Percentiles rank a stretch among this genome's conserved stretches.
Conservation (phyloP, 306 rosid species). For the Arachis stenosperma region DNA sequence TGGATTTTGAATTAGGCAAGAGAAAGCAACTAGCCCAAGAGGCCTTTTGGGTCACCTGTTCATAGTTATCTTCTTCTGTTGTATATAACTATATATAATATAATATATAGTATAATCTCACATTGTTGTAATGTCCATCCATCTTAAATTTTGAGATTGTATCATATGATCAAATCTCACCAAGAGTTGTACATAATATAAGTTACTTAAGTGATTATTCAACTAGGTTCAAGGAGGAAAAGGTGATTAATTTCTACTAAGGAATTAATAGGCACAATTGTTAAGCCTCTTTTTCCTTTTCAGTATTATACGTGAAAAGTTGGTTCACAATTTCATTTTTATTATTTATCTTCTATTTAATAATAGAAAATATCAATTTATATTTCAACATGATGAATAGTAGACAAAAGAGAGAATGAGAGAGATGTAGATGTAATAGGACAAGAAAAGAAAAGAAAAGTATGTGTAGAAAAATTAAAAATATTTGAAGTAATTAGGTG, state of each 20-base stretch:
- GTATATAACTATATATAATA: too few relatives aligned
- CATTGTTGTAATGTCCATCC: conserved; percentile 30
- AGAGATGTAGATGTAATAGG: background rate
- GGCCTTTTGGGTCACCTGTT: conserved; percentile 11
- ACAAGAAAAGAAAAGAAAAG: too few relatives aligned
- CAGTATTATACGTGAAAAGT: too few relatives aligned
- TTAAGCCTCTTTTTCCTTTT: too few relatives aligned
- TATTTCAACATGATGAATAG: background rate
- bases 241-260: too few relatives aligned
- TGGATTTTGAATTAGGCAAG: too few relatives aligned
- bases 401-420: background rate
- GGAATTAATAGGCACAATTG: too few relatives aligned
- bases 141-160: conserved; percentile 19
- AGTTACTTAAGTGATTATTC: conserved; percentile 27
- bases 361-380: too few relatives aligned
- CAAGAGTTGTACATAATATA: conserved; percentile 4
- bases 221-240: background rate
- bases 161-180: conserved; percentile 8
- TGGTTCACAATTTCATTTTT: too few relatives aligned
- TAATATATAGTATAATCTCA: background rate
- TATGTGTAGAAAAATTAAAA: too few relatives aligned
- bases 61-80: background rate
- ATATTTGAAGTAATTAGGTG: too few relatives aligned
- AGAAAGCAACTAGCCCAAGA: background rate
- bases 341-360: too few relatives aligned